These are phyloP conservation scores for Monosporascus sp. DNA, from an alignment of 2,329 filamentous ascomycete species.

Conservation along the genomic window DNA sequence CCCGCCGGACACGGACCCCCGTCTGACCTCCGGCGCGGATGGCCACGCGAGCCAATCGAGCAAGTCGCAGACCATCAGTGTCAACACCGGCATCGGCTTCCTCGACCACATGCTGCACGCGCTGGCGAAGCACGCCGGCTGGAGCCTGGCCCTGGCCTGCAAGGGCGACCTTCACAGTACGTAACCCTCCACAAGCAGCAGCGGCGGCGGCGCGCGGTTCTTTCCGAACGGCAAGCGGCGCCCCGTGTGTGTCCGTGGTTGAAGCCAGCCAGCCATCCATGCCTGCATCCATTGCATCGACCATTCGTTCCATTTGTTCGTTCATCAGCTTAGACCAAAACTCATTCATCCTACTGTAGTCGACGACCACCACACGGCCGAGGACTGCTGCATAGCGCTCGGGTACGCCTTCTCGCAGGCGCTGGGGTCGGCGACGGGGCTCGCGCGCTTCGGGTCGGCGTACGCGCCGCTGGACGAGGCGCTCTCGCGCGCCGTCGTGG, in stretches of 20 bases:
- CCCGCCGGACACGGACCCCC: constrained; percentile 56
- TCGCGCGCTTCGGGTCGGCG: constrained; percentile 85
- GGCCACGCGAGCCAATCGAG: constrained; percentile 80
- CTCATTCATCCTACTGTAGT: constrained; percentile 44
- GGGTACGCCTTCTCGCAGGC: constrained; percentile 79
- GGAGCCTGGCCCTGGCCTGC: constrained; percentile 79
- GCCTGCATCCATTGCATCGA: too few species aligned
- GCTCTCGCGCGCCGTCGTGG: constrained; percentile 86
- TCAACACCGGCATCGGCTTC: constrained; percentile 94
- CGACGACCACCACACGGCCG: constrained; percentile 97
- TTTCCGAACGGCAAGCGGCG: too few species aligned
- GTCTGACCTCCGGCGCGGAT: constrained; percentile 45
- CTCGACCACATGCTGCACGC: constrained; percentile 99
- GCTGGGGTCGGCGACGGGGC: constrained; percentile 70
- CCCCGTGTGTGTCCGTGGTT: background rate
- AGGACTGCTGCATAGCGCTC: constrained; percentile 90
- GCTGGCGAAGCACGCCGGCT: constrained; percentile 89
- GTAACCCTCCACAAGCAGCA: constrained; percentile 23
- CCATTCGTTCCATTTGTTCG: background rate
- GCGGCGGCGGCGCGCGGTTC: background rate
- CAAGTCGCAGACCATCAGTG: constrained; percentile 75
- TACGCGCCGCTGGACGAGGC: constrained; percentile 95
- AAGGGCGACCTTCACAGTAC: constrained; percentile 86
- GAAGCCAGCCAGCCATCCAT: too few species aligned
- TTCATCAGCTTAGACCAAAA: background rate